A percentile compares a stretch with the other conserved stretches of the same genome.
These are phyloP conservation scores for Cadophora sp. DNA, from an alignment of 2,329 filamentous ascomycete species.

Conservation along the genomic window DNA sequence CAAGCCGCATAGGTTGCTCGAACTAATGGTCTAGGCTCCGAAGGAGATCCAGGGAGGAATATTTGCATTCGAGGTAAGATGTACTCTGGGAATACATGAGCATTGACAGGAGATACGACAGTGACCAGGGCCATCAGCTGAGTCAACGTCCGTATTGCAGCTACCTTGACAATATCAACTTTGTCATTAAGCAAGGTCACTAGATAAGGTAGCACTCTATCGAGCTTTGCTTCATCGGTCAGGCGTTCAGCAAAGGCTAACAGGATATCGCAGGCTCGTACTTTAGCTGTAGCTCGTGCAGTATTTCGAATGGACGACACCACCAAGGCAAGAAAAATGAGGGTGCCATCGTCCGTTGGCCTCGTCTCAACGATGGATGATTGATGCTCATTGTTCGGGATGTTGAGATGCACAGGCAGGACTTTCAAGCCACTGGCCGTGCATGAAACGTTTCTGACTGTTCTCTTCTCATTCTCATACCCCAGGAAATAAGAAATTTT, in stretches of 20 bases:
- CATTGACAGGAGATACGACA: constrained; percentile 82
- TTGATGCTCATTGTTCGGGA: constrained; percentile 82
- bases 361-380: constrained; percentile 66
- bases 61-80: constrained; percentile 68
- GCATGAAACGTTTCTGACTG: constrained; percentile 46
- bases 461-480: constrained; percentile 59
- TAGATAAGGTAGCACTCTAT: constrained; percentile 89
- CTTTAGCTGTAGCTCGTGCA: constrained; percentile 82
- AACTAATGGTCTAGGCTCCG: constrained; percentile 71
- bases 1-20: constrained; percentile 93
- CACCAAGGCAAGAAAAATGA: constrained; percentile 90
- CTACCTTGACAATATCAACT: constrained; percentile 82
- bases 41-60: constrained; percentile 59
- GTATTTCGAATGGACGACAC: constrained; percentile 90
- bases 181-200: constrained; percentile 83
- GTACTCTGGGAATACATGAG: constrained; percentile 73
- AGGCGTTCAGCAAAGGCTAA: constrained; percentile 89
- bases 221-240: constrained; percentile 94
- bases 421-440: constrained; percentile 63
- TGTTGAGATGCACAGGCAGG: constrained; percentile 84
- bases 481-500: constrained; percentile 96
- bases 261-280: constrained; percentile 89
- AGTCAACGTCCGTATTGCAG: constrained; percentile 84
- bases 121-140: constrained; percentile 87
- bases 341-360: constrained; percentile 82